phyloP scores from a whole-genome alignment of 495 filamentous ascomycete genomes.

The Wilcoxina mikolae region DNA sequence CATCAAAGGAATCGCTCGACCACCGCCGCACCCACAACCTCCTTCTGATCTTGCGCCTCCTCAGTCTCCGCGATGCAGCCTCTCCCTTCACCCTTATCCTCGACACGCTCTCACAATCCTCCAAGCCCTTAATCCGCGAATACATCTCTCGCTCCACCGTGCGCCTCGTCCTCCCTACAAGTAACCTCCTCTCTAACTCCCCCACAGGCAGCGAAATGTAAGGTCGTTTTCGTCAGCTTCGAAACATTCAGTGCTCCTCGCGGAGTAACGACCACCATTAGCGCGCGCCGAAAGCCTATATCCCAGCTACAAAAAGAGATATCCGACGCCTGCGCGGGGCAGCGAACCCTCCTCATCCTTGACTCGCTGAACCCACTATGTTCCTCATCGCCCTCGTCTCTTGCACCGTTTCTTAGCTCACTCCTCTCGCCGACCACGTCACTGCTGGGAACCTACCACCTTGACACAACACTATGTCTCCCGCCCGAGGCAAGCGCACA shows the following conservation, averaged over 20 bases:
- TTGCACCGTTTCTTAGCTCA: slow-evolving; percentile 41
- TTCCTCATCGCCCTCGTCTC: slow-evolving; percentile 26
- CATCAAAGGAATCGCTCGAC: not conserved
- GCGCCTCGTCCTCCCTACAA: slow-evolving; percentile 2
- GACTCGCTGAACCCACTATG: slow-evolving; percentile 46
- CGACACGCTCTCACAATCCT: slow-evolving; percentile 74
- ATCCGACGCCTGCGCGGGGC: slow-evolving; percentile 35
- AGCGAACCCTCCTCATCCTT: slow-evolving; percentile 44
- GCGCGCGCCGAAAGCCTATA: slow-evolving; percentile 43
- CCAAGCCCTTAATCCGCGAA: slow-evolving; percentile 52
- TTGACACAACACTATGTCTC: slow-evolving; percentile 41
- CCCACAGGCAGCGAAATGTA: slow-evolving; percentile 36
- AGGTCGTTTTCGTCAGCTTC: slow-evolving; percentile 65
- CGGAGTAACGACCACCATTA: slow-evolving; percentile 49
- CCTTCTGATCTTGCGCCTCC: slow-evolving; percentile 68
- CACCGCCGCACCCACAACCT: slow-evolving; percentile 75
- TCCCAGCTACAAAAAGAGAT: slow-evolving; percentile 43
- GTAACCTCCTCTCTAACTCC: not conserved
- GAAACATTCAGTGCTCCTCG: slow-evolving; percentile 46
- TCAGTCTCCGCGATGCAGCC: slow-evolving; percentile 59
- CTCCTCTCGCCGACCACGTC: slow-evolving; percentile 41
- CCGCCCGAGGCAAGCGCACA: slow-evolving; percentile 13
- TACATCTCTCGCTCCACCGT: slow-evolving; percentile 65
- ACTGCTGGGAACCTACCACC: slow-evolving; percentile 52
- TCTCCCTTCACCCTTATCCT: slow-evolving; percentile 77